Conservation (phyloP, 306 rosid species). For the Fragaria ananassa region DNA sequence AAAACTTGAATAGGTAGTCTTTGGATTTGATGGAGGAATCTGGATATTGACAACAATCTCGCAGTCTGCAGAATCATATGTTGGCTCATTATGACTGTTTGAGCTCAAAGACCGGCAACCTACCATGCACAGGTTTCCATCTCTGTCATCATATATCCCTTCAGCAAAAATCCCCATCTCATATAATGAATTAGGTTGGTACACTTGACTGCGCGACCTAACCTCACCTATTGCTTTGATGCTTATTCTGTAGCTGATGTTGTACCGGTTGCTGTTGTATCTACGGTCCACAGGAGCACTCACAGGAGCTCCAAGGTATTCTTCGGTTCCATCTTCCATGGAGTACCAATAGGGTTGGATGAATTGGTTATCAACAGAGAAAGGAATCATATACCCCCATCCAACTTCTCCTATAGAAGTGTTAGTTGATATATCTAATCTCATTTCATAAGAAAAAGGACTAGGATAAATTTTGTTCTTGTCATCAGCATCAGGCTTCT, state of each 20-base stretch:
- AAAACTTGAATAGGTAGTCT: constrained; percentile 1
- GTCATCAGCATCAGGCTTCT: neutral
- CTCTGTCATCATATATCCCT: constrained; percentile 8
- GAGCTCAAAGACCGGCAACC: constrained; percentile 43
- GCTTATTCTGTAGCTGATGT: neutral
- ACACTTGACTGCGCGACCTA: too few relatives aligned
- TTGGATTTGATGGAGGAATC: constrained; percentile 30
- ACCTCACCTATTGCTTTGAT: neutral
- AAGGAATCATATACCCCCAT: neutral
- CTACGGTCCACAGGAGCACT: neutral
- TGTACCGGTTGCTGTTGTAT: neutral
- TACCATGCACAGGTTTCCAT: constrained; percentile 56
- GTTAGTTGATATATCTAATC: neutral
- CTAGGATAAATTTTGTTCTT: neutral
- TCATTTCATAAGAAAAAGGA: neutral
- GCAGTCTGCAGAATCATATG: constrained; percentile 41
- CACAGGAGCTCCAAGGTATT: neutral
- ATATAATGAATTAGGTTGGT: neutral
- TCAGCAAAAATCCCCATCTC: constrained; percentile 24
- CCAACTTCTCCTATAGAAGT: neutral
- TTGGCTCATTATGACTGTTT: neutral
- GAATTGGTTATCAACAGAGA: neutral
- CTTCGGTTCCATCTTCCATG: neutral
- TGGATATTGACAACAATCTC: constrained; percentile 46
- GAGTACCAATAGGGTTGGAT: neutral